Base-by-base conservation (phyloP, 192 early-diverging fungal species). In the Gigaspora rosea region DNA sequence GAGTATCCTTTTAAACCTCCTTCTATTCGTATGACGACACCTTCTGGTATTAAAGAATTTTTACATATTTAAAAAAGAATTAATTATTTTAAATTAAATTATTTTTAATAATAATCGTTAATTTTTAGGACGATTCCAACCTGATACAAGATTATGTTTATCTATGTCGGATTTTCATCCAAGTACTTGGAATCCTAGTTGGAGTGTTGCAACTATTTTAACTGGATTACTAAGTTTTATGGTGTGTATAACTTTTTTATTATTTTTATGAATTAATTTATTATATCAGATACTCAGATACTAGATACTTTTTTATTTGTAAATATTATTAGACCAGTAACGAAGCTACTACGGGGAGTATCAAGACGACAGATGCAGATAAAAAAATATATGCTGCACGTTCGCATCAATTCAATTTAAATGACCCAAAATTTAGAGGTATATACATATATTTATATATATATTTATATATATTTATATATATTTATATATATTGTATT, bases 121-220 rank as follows among this genome's bases (percentile, higher is more conserved):
- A 15, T 27, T 70, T 27, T 85, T 35, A 91, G 95, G 96, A 64
- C 92, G 98, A 47, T 99, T 99, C 80, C 92, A 95, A 76, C 91
- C 90, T 13, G 93, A 98, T 80, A 94, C 93, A 69, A 86, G 93
- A 72, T 90, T 99, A 22, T 99, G 98, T 81, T 85, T 97, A 75
- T 95, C 94, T 77, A 98, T 98, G 97, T 94, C 91, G 77, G 96
- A 98, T 86, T 98, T 97, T 82, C 94, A 95, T 76, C 94, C 92
- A 46, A 90, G 89, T 80, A 85, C 92, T 48, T 99, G 97, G 96
- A 99, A 98, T 78, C 96, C 97, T 8, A 93, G 94, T 65, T 98
- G 98, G 98, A 94, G 92, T 69, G 98, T 99, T 11, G 81, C 95
- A 9, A 99, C 98, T 0, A 98, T 99, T 68, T 84, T 99, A 52